phyloP scores from a whole-genome alignment of 495 filamentous ascomycete species.

The Penicillium lagena region DNA sequence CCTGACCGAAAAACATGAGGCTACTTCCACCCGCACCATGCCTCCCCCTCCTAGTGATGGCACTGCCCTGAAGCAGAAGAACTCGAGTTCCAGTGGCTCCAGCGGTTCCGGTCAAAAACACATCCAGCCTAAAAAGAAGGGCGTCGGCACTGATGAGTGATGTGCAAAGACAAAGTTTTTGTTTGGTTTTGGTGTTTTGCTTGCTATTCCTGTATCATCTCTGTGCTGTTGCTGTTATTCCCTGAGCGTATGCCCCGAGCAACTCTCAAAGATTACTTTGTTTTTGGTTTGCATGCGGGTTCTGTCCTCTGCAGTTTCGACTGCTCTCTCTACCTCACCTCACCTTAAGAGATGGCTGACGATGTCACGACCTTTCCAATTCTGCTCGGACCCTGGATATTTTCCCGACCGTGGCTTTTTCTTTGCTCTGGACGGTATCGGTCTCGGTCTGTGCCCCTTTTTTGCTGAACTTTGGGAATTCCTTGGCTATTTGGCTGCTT shows the following conservation, averaged over 20 bases:
- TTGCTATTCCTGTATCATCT: slow-evolving; percentile 12
- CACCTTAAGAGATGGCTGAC: slow-evolving; percentile 2
- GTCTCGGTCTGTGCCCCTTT: no score
- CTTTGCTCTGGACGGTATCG: slow-evolving; percentile 8
- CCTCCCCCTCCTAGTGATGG: slow-evolving; percentile 21
- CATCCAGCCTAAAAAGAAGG: slow-evolving; percentile 45
- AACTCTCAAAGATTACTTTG: not conserved
- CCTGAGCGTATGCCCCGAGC: slow-evolving; percentile 1
- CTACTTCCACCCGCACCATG: slow-evolving; percentile 18
- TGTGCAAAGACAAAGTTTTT: slow-evolving; percentile 16
- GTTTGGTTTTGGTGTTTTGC: slow-evolving; percentile 1
- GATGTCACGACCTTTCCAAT: slow-evolving; percentile 26
- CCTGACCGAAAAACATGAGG: slow-evolving; percentile 81
- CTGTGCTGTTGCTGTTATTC: not conserved
- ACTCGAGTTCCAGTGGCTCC: not conserved
- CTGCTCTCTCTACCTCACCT: not conserved
- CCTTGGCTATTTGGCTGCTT: no score
- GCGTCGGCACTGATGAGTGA: slow-evolving; percentile 37
- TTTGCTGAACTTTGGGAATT: no score
- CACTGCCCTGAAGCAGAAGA: slow-evolving; percentile 10
- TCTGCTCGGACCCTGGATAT: slow-evolving; percentile 10
- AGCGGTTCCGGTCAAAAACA: slow-evolving; percentile 33
- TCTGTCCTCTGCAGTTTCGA: not conserved
- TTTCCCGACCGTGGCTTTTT: slow-evolving; percentile 15
- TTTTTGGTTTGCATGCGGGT: not conserved